Conservation (phyloP, 108 stramenopile species). For the Mediolabrus comicus region DNA sequence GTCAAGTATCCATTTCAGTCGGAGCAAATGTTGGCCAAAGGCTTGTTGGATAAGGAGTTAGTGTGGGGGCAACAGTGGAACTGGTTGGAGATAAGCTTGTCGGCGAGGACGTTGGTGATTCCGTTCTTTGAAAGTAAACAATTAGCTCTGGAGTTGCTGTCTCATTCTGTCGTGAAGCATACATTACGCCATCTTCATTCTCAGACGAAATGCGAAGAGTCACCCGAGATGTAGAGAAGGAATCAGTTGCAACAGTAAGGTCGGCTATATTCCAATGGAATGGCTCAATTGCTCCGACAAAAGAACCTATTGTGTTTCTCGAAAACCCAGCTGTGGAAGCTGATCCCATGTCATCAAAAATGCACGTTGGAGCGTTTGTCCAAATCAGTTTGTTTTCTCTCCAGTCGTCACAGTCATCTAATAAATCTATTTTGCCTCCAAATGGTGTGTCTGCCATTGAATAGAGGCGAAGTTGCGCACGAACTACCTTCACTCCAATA, state of each 20-base stretch:
- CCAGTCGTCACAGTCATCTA: constrained; percentile 15
- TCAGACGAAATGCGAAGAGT: constrained; percentile 11
- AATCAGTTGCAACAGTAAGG: neutral
- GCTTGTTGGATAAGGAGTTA: neutral
- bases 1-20: neutral
- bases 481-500: neutral
- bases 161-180: neutral
- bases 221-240: neutral
- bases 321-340: too few relatives aligned
- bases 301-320: too few relatives aligned
- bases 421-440: constrained; percentile 18
- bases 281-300: neutral
- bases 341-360: constrained; percentile 6
- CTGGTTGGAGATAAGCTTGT: too few relatives aligned
- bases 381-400: constrained; percentile 13
- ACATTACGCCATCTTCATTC: constrained; percentile 12
- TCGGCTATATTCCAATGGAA: constrained; percentile 9
- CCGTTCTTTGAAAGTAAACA: constrained; percentile 1
- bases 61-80: too few relatives aligned
- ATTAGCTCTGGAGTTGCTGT: constrained; percentile 8
- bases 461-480: constrained; percentile 12
- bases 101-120: too few relatives aligned
- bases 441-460: neutral
- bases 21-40: constrained; percentile 6
- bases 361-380: constrained; percentile 11